These are phyloP conservation scores for Paracoccidioides brasiliensis DNA, from an alignment of 2,329 filamentous ascomycete genomes.

Conservation along the genomic window DNA sequence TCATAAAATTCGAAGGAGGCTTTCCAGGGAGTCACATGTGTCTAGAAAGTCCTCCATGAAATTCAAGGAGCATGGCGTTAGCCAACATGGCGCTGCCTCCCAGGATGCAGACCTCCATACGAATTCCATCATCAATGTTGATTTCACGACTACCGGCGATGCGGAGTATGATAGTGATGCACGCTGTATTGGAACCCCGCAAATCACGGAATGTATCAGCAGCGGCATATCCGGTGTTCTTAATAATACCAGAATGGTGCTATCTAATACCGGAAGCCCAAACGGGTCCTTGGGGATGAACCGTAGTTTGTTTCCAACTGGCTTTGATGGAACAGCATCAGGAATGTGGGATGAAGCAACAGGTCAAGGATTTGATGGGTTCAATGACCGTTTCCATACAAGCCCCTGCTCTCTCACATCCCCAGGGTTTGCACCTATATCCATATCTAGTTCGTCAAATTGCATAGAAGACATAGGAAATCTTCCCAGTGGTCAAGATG, in stretches of 20 bases:
- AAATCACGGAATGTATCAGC: conserved; percentile 12
- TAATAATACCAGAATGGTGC: conserved; percentile 5
- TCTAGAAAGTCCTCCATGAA: conserved; percentile 8
- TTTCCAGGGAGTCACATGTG: conserved; percentile 21
- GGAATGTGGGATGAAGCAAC: not conserved
- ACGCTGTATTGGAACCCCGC: conserved; percentile 25
- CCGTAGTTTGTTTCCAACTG: not conserved
- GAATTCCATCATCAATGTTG: conserved; percentile 17
- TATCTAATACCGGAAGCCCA: conserved; percentile 3
- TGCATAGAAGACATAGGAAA: too few species aligned
- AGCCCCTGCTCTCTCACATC: not conserved
- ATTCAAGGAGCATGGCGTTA: conserved; percentile 8
- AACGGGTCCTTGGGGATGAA: conserved; percentile 5
- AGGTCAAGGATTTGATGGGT: not conserved
- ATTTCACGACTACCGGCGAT: conserved; percentile 22
- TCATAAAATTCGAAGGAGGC: conserved; percentile 18
- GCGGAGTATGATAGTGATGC: conserved; percentile 32
- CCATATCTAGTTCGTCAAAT: not conserved
- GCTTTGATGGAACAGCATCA: not conserved
- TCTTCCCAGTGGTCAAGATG: not conserved
- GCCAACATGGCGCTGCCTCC: not conserved
- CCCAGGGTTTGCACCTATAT: not conserved
- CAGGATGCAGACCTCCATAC: not conserved
- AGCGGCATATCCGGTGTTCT: conserved; percentile 5
- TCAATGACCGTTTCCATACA: not conserved